Percentiles rank a stretch among this genome's conserved stretches.
Evolutionary conservation across 139 green algal genomes (phyloP).

Genomic region (Medakamo hakoo): DNA sequence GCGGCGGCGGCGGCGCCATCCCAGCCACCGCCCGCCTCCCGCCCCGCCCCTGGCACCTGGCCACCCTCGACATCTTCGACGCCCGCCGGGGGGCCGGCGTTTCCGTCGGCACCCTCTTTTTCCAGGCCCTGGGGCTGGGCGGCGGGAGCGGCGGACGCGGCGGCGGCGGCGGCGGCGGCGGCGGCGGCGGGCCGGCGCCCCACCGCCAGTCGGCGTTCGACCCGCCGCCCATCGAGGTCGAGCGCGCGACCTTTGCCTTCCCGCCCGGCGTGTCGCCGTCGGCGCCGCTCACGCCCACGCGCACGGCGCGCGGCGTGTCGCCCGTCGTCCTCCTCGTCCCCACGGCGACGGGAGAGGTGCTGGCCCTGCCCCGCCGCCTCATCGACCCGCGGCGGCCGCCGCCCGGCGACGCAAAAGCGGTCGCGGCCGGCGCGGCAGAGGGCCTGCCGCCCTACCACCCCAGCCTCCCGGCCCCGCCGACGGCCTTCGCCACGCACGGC

Average conservation of each 20-base stretch:
- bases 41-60: background rate
- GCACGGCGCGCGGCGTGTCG: background rate
- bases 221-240: background rate
- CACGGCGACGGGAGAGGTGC: background rate
- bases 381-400: background rate
- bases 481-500: background rate
- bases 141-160: no score
- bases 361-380: background rate
- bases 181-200: no score
- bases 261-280: background rate
- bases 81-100: background rate
- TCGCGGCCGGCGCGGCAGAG: background rate
- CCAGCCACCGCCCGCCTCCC: background rate
- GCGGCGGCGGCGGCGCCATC: background rate
- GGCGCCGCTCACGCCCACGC: background rate
- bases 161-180: no score
- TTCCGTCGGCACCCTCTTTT: background rate
- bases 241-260: background rate
- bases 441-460: background rate
- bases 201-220: background rate
- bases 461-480: background rate
- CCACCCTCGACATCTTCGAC: background rate
- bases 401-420: no score
- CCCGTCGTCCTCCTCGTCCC: background rate
- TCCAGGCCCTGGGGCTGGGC: no score